Conservation (phyloP, 2,329 filamentous ascomycete species). For the Aaosphaeria pasadenensis region DNA sequence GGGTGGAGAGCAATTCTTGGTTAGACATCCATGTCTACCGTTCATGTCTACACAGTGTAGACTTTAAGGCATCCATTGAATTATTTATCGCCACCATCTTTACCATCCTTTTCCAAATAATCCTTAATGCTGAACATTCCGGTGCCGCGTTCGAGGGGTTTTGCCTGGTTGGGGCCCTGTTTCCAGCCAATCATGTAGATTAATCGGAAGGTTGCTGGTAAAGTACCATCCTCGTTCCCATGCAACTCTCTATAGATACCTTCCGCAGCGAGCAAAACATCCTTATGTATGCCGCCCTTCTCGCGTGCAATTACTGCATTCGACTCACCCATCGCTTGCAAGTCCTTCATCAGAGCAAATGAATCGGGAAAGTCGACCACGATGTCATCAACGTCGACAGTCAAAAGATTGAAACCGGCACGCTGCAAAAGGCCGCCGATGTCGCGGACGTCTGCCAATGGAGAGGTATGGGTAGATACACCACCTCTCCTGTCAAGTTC, state of each 20-base stretch:
- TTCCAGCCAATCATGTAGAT: constrained; percentile 99
- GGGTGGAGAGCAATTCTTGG: too few species aligned
- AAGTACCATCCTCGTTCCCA: constrained; percentile 63
- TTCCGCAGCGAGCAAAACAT: constrained; percentile 83
- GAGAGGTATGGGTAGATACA: constrained; percentile 85
- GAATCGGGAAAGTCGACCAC: constrained; percentile 89
- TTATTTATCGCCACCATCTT: constrained; percentile 9
- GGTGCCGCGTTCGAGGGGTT: constrained; percentile 79
- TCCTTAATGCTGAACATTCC: constrained; percentile 88
- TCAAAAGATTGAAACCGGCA: constrained; percentile 92
- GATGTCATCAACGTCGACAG: constrained; percentile 96
- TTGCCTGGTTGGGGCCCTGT: constrained; percentile 71
- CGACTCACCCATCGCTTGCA: constrained; percentile 94
- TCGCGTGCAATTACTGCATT: constrained; percentile 87
- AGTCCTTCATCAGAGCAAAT: constrained; percentile 87
- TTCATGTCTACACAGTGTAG: not conserved
- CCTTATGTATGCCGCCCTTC: constrained; percentile 69
- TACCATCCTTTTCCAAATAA: constrained; percentile 56
- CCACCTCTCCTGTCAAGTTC: constrained; percentile 90
- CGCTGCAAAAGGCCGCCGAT: constrained; percentile 82
- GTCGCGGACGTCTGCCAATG: constrained; percentile 87
- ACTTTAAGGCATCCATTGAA: not conserved
- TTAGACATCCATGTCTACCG: too few species aligned
- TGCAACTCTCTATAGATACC: constrained; percentile 87
- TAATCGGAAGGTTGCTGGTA: constrained; percentile 86